Evolutionary conservation across 2,329 filamentous ascomycete genomes (phyloP), one percentile per base, ranked within the genome.

Genomic region (Aschersonia sp.): DNA sequence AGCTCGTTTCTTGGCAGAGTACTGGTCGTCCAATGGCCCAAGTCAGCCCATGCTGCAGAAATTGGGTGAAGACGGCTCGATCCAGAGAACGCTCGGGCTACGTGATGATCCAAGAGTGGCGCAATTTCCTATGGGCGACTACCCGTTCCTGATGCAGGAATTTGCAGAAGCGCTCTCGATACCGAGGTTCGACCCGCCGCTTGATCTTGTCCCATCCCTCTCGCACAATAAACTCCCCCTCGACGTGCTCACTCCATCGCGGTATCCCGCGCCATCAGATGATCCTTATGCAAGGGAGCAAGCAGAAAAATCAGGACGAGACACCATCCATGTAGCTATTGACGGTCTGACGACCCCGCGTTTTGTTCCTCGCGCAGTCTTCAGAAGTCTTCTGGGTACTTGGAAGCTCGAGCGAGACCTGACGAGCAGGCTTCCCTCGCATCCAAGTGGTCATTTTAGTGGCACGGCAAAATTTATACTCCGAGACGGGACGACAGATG

Each of bases 91-190:
- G 0, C 57, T 77, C 0, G 55, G 61, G 3, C 67, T 85, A 32
- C 72, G 82, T 9, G 56, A 57, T 29, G 72, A 75, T 54, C 70
- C 64, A 7, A 73, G 68, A 5, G 64, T 65, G 54, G 83, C 61
- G 51, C 87, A 92, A 55, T 92, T 89, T 55, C 87, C 85, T 40
- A 89, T 91, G 82, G 82, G 81, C 7, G 87, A 94, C 61, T 91
- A 89, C 60, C 64, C 79, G 5, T 89, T 80, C 51, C 64, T 91
- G 9, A 82, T 91, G 72, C 80, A 88, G 53, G 77, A 84, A 9
- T 79, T 89, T 50, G 70, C 80, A 9, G 61, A 71, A 2, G 74
- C 78, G 0, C 66, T 87, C 2, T 70, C 66, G 0, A 68, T 88
- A 6, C 61, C 57, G 3, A 44, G 30, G 31, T 72, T 65, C 31